Conservation (phyloP, 1,139 yeast species). For the Blastobotrys raffinosifermentans region DNA sequence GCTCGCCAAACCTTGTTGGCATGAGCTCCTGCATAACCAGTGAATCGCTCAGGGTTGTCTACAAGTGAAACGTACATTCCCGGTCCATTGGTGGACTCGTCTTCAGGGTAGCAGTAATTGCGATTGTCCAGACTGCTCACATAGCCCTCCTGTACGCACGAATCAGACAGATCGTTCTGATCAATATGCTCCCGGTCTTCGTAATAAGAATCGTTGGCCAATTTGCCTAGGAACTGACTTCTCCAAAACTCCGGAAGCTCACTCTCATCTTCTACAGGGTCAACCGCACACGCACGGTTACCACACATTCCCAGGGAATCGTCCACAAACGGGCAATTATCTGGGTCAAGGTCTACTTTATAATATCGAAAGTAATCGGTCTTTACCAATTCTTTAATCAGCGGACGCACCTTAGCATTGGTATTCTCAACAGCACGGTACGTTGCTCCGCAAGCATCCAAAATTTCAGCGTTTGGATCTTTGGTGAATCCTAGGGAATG, state of each 20-base stretch:
- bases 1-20: constrained; percentile 91
- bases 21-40: constrained; percentile 93
- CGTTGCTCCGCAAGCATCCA: constrained; percentile 46
- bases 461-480: constrained; percentile 11
- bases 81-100: constrained; percentile 35
- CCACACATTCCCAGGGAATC: constrained; percentile 81
- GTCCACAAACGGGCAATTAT: constrained; percentile 84
- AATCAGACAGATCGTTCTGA: constrained; percentile 7
- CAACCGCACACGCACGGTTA: constrained; percentile 91
- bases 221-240: constrained; percentile 65
- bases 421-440: constrained; percentile 48
- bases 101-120: constrained; percentile 60
- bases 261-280: constrained; percentile 49
- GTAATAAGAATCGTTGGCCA: constrained; percentile 43
- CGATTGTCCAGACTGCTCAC: constrained; percentile 14
- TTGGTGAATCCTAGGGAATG: background rate
- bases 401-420: constrained; percentile 47
- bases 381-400: constrained; percentile 47
- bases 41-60: constrained; percentile 91
- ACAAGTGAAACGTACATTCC: constrained; percentile 82
- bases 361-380: constrained; percentile 63
- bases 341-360: constrained; percentile 71
- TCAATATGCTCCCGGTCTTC: constrained; percentile 17
- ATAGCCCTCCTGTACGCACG: constrained; percentile 21
- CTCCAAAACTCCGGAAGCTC: constrained; percentile 67